Evolutionary conservation across 805 yeast genomes (phyloP), one percentile per base, ranked within the genome.

Genomic region (Lipomyces spencermartinsiae): DNA sequence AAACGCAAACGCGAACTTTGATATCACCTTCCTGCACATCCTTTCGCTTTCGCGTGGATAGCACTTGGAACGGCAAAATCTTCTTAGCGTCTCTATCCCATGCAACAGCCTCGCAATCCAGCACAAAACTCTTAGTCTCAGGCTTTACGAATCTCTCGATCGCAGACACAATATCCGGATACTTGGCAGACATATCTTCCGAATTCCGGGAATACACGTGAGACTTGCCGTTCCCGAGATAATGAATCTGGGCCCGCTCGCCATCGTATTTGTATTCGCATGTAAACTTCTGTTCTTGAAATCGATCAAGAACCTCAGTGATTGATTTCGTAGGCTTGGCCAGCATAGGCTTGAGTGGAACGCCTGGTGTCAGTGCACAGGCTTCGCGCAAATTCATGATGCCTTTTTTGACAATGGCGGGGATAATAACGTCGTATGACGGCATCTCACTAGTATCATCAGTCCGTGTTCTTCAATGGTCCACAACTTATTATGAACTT

Each of bases 261-360:
- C 99, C 99, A 77, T 95, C 99, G 75, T 95, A 95, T 76, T 95
- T 95, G 80, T 93, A 95, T 77, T 95, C 99, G 78, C 98, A 94
- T 0, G 98, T 93, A 76, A 95, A 95, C 66, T 86, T 86, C 73
- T 89, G 89, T 33, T 70, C 72, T 22, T 71, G 68, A 77, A 95
- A 93, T 65, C 97, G 83, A 77, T 95, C 97, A 69, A 95, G 83
- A 0, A 95, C 91, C 76, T 95, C 99, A n/a, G 90, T 86, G 46
- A 95, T 89, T 1, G 97, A 86, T 76, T 95, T 94, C 0, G 98
- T 94, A 1, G 99, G 99, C 76, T 94, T 95, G 6, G 99, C 99
- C 75, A 95, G 85, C 99, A 95, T 95, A 0, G 99, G 99, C 76
- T 93, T 94, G 73, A 95, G 82, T 0, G 99, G 99, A 4, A 95